Conservation (phyloP, 768 basidiomycete genomes). For the Tephrocybe sp. region DNA sequence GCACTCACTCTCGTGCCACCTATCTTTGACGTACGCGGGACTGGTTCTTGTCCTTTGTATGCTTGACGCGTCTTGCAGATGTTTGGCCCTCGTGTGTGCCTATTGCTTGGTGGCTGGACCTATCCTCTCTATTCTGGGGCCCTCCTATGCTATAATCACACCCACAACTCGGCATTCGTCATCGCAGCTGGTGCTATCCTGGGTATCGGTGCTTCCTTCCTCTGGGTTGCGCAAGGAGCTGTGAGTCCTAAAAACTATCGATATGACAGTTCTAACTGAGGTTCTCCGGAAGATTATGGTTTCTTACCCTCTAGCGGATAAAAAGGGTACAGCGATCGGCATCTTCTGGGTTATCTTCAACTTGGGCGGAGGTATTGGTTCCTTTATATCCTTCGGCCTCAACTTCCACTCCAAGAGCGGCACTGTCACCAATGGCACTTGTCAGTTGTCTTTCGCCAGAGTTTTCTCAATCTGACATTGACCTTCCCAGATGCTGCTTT, state of each 20-base stretch:
- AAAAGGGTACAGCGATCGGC: constrained; percentile 26
- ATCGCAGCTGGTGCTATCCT: constrained; percentile 28
- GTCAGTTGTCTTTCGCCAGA: constrained; percentile 12
- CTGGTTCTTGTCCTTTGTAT: neutral
- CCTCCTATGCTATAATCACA: constrained; percentile 28
- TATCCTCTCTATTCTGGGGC: constrained; percentile 29
- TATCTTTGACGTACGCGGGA: constrained; percentile 24
- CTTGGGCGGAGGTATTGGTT: constrained; percentile 29
- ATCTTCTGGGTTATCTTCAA: constrained; percentile 32
- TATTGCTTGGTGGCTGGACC: constrained; percentile 27
- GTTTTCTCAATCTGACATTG: neutral
- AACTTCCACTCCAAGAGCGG: constrained; percentile 28
- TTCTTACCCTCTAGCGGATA: constrained; percentile 28
- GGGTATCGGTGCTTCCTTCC: constrained; percentile 27
- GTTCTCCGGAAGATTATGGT: constrained; percentile 25
- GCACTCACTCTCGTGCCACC: constrained; percentile 27
- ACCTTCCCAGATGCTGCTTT: constrained; percentile 24
- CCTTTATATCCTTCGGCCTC: constrained; percentile 28
- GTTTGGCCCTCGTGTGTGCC: constrained; percentile 26
- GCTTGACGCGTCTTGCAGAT: constrained; percentile 14
- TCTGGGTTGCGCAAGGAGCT: constrained; percentile 30
- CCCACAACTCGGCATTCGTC: constrained; percentile 26
- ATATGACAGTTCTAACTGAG: neutral
- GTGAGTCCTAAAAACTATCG: constrained; percentile 10
- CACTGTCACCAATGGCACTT: constrained; percentile 29